phyloP scores from a whole-genome alignment of 2,329 filamentous ascomycete species.

The Aspergillus candidus region DNA sequence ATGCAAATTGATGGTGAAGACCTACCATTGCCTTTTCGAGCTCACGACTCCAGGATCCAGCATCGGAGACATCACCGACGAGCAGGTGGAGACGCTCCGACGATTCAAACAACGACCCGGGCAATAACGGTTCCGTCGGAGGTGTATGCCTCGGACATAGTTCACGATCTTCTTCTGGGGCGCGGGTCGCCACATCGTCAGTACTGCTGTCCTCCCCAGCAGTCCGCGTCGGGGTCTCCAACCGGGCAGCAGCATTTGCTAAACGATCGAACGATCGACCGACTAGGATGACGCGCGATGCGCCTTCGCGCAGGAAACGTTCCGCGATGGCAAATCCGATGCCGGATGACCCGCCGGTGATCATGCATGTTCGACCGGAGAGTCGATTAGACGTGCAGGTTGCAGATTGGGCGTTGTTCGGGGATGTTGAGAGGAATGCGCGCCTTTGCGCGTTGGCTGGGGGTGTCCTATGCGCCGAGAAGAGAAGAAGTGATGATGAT shows the following conservation, averaged over 20 bases:
- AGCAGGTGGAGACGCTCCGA: slow-evolving; percentile 24
- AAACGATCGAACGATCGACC: slow-evolving; percentile 51
- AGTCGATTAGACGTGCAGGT: slow-evolving; percentile 21
- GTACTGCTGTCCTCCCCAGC: background rate
- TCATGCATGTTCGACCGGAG: slow-evolving; percentile 42
- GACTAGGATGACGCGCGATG: slow-evolving; percentile 52
- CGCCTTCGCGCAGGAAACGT: slow-evolving; percentile 59
- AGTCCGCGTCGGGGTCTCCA: slow-evolving; percentile 11
- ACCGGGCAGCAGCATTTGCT: slow-evolving; percentile 28
- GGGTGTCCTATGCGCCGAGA: too few relatives aligned
- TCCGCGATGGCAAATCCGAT: slow-evolving; percentile 64
- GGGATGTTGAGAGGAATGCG: slow-evolving; percentile 7
- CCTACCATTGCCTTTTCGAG: slow-evolving; percentile 37
- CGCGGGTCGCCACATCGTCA: slow-evolving; percentile 14
- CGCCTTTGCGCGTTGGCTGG: background rate
- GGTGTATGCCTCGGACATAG: background rate
- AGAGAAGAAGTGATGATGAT: background rate
- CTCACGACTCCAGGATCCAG: slow-evolving; percentile 28
- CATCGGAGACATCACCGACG: slow-evolving; percentile 34
- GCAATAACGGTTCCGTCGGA: background rate
- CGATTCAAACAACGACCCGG: slow-evolving; percentile 6
- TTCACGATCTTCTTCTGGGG: slow-evolving; percentile 15
- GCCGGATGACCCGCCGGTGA: slow-evolving; percentile 65
- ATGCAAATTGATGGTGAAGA: background rate
- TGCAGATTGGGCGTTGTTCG: background rate